Percentiles rank a stretch among this genome's conserved stretches.
Conservation (phyloP, 2,329 filamentous ascomycete genomes). For the Paecilomyces formosus region DNA sequence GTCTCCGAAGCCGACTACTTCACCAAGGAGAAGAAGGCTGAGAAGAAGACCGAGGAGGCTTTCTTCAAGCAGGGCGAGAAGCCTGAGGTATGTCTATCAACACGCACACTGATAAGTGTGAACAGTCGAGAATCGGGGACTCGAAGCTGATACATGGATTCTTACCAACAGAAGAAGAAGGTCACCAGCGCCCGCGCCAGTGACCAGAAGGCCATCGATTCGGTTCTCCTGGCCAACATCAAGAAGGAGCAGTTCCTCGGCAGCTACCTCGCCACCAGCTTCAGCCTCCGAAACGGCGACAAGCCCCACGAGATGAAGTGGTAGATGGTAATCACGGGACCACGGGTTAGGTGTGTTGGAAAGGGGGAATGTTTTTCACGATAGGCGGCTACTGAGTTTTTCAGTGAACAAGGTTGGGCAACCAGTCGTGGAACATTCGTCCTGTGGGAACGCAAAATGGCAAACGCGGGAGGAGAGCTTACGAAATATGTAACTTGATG, state of each 20-base stretch:
- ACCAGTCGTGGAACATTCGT: background rate
- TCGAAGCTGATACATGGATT: slow-evolving; percentile 2
- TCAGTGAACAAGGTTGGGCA: background rate
- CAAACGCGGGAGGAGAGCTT: slow-evolving; percentile 20
- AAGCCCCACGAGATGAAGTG: slow-evolving; percentile 99
- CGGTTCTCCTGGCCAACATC: slow-evolving; percentile 87
- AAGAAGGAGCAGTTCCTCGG: slow-evolving; percentile 96
- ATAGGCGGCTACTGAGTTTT: slow-evolving; percentile 20
- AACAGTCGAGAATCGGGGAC: background rate
- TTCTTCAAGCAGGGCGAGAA: slow-evolving; percentile 99
- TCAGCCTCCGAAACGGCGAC: slow-evolving; percentile 98
- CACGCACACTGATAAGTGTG: background rate
- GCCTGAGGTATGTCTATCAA: slow-evolving; percentile 65
- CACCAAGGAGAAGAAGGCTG: slow-evolving; percentile 78
- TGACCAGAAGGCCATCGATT: slow-evolving; percentile 98
- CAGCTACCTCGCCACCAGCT: slow-evolving; percentile 90
- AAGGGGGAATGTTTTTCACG: slow-evolving; percentile 28
- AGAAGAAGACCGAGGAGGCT: slow-evolving; percentile 97
- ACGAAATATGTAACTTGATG: slow-evolving; percentile 36
- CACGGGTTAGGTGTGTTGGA: slow-evolving; percentile 28
- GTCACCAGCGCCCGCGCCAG: slow-evolving; percentile 82
- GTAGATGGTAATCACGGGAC: slow-evolving; percentile 53
- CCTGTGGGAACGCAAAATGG: slow-evolving; percentile 1
- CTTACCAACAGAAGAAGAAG: slow-evolving; percentile 78
- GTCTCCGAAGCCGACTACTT: slow-evolving; percentile 89